Base-by-base conservation (phyloP, 805 yeast species). In the Lachancea quebecensis region DNA sequence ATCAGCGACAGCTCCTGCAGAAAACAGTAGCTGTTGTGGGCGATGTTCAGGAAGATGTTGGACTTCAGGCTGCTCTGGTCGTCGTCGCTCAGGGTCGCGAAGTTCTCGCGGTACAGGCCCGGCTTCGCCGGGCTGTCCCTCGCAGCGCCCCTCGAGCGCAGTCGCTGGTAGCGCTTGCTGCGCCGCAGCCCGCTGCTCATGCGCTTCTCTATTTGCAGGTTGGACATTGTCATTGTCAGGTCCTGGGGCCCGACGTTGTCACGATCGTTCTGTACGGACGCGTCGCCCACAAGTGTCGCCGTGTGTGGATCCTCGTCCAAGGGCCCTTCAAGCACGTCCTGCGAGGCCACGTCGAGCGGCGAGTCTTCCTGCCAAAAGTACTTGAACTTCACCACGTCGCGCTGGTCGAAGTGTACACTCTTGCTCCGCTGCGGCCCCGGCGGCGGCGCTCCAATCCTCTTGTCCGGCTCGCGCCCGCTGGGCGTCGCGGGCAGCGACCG, bases 321-420 rank as follows among this genome's bases (percentile, higher is more conserved):
- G 17, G 58, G 50, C 39, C 56, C 59, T 30, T 61, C 63, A 21
- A 54, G 52, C 38, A 65, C 70, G 39, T 61, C 68, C 35, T 51
- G 46, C 45, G 59, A 30, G 53, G 70, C 25, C 64, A 91, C 85
- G 2, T 88, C 83, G 3, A 77, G 71, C 12, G 98, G 97, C 44
- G 75, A 77, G 58, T 88, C 95, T 45, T 74, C 73, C 52, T 78
- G 76, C 49, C 78, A 74, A 60, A 87, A 89, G 62, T 83, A 85
- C 46, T 83, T 74, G 21, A 44, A 43, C 17, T 37, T 35, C 14
- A 87, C 82, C 52, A 85, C 86, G 16, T 72, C 75, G 29, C 71
- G 77, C 36, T 78, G 73, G 40, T 85, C 89, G 60, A 88, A 88
- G 69, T 87, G 96, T 7, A 88, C 96, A 60, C 78, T 84, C 58